Evolutionary conservation across 768 basidiomycete genomes (phyloP).

Genomic region (Hemileccinum impolitum): DNA sequence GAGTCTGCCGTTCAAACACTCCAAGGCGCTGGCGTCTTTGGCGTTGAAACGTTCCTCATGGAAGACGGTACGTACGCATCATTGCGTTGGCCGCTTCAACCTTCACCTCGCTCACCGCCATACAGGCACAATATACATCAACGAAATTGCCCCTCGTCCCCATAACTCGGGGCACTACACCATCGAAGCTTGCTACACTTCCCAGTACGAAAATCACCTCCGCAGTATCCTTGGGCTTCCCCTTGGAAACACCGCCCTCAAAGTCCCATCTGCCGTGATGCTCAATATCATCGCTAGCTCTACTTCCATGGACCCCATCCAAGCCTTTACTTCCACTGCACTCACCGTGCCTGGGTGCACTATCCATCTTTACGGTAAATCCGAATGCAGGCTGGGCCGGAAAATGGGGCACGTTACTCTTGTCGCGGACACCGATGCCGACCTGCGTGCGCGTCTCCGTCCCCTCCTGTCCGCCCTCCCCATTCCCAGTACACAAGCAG

Average conservation of each 20-base stretch:
- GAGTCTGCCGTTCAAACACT: constrained; percentile 78
- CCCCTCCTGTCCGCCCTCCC: constrained; percentile 70
- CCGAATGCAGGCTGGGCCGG: constrained; percentile 80
- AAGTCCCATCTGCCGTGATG: constrained; percentile 87
- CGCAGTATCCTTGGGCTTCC: constrained; percentile 90
- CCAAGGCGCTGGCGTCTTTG: constrained; percentile 90
- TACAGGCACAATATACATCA: constrained; percentile 74
- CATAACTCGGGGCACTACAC: constrained; percentile 99
- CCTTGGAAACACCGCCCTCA: constrained; percentile 82
- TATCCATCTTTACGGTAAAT: constrained; percentile 94
- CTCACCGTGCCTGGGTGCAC: constrained; percentile 69
- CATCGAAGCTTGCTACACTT: constrained; percentile 95
- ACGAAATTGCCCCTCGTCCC: constrained; percentile 97
- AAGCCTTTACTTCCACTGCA: constrained; percentile 54
- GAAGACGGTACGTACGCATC: constrained; percentile 57
- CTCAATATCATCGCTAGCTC: constrained; percentile 92
- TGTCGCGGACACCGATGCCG: constrained; percentile 77
- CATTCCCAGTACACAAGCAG: constrained; percentile 33
- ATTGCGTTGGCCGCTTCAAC: neutral
- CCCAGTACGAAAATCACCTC: constrained; percentile 97
- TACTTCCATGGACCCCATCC: constrained; percentile 58
- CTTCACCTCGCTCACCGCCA: neutral
- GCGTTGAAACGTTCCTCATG: constrained; percentile 97
- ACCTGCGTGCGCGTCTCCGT: constrained; percentile 64
- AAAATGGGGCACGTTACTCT: constrained; percentile 99